A percentile compares a stretch with the other conserved stretches of the same genome.
Conservation (phyloP, 768 basidiomycete genomes). For the Hirschioporus abietinus region DNA sequence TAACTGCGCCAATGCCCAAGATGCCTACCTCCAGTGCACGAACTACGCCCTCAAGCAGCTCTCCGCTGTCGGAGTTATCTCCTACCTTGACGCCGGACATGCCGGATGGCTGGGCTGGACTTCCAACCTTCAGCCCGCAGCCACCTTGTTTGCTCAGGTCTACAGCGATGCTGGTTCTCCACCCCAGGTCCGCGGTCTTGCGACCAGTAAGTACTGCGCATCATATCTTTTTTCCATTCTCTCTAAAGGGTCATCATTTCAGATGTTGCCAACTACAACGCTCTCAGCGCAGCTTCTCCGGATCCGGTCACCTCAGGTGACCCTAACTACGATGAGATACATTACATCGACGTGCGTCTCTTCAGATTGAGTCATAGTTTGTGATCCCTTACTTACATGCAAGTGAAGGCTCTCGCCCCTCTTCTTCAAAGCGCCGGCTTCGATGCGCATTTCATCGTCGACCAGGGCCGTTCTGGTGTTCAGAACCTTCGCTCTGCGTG, state of each 20-base stretch:
- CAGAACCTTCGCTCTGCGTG: slow-evolving; percentile 56
- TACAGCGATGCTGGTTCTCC: slow-evolving; percentile 49
- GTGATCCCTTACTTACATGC: not conserved
- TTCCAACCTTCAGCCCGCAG: slow-evolving; percentile 56
- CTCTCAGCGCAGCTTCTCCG: slow-evolving; percentile 38
- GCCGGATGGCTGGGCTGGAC: slow-evolving; percentile 64
- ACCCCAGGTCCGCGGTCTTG: slow-evolving; percentile 55
- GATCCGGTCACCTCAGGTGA: slow-evolving; percentile 60
- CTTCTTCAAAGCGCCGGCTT: slow-evolving; percentile 38
- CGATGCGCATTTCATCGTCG: slow-evolving; percentile 60
- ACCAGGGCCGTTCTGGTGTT: slow-evolving; percentile 59
- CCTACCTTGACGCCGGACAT: slow-evolving; percentile 45
- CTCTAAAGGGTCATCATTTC: not conserved
- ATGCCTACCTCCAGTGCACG: slow-evolving; percentile 45
- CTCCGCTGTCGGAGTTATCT: slow-evolving; percentile 49
- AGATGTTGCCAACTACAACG: slow-evolving; percentile 30
- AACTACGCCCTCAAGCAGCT: slow-evolving; percentile 55
- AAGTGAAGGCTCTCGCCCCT: slow-evolving; percentile 42
- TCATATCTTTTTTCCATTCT: slow-evolving; percentile 32
- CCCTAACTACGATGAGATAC: slow-evolving; percentile 56
- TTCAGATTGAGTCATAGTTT: not conserved
- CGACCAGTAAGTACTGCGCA: slow-evolving; percentile 37
- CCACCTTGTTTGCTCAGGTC: slow-evolving; percentile 45
- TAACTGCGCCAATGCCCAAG: slow-evolving; percentile 50
- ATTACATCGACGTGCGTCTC: slow-evolving; percentile 45